phyloP scores from a whole-genome alignment of 768 basidiomycete species.

The Boletus pseudopeckii region DNA sequence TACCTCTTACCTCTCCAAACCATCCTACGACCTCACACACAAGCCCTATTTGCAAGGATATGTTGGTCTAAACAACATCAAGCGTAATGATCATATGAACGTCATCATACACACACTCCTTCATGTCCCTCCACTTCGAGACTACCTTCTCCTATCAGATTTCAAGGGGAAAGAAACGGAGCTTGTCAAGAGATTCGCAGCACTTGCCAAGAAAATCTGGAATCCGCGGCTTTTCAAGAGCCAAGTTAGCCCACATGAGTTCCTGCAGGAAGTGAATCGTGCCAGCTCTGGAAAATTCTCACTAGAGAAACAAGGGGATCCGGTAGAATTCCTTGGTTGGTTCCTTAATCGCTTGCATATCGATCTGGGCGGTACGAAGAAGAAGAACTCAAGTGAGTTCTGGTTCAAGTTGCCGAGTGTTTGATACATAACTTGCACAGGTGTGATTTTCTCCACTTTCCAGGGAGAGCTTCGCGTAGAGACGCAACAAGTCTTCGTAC shows the following conservation, averaged over 20 bases:
- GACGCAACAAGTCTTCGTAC: constrained; percentile 88
- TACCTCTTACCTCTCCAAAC: constrained; percentile 57
- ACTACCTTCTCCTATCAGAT: constrained; percentile 77
- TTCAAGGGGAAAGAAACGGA: constrained; percentile 78
- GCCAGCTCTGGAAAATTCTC: constrained; percentile 89
- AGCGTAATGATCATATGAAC: constrained; percentile 96
- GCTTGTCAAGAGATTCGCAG: constrained; percentile 82
- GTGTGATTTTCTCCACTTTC: constrained; percentile 89
- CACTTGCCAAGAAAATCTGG: constrained; percentile 92
- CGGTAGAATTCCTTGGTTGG: constrained; percentile 95
- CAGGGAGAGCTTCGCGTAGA: constrained; percentile 93
- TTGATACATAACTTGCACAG: constrained; percentile 38
- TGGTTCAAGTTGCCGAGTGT: constrained; percentile 11
- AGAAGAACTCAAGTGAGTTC: constrained; percentile 78
- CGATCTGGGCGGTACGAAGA: constrained; percentile 94
- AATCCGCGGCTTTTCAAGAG: constrained; percentile 95
- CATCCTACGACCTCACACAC: constrained; percentile 80
- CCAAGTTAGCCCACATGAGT: constrained; percentile 98
- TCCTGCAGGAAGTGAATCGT: constrained; percentile 92
- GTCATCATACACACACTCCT: constrained; percentile 92
- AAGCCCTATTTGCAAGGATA: constrained; percentile 89
- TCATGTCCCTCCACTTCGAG: constrained; percentile 86
- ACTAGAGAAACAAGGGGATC: constrained; percentile 92
- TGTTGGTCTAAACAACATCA: constrained; percentile 97
- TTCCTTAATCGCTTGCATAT: constrained; percentile 89